Base-by-base conservation (phyloP, 2,329 filamentous ascomycete species). In the Colletotrichum horii region DNA sequence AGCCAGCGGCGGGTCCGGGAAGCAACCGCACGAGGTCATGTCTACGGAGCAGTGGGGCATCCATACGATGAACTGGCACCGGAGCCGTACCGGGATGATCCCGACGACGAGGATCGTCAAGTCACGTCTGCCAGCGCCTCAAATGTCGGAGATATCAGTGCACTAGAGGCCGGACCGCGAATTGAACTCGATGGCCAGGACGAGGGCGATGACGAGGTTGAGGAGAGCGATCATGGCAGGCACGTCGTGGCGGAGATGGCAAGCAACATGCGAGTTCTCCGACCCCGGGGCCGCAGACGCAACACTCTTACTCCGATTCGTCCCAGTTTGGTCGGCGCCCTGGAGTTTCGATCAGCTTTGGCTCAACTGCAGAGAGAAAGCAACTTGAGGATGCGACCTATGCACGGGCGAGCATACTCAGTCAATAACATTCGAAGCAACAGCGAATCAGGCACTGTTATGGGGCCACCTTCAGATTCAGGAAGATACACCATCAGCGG, bases 321-420 rank as follows among this genome's bases (percentile, higher is more conserved):
- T 58, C 96, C 97, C 2, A 98, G 97, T 87, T 87, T 99, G 62
- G 94, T 99, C 5, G 97, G 97, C 58, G 97, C 95, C 11, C 88
- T 99, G 73, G 97, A 99, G 84, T 99, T 99, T 80, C 91, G 96
- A 79, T 96, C 96, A 4, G 94, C 98, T 4, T 87, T 99, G 61
- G 94, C 95, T n/a, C 96, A 96, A 4, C 86, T 99, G 72, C 93
- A 97, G 80, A 94, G 93, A 78, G 94, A 95, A 71, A 92, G 94
- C 80, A 97, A 95, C 78, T 91, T 94, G 30, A 92, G 93, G 79
- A 90, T 94, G 22, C 91, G 92, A 58, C 91, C 93, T 3, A 92
- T 98, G 76, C 89, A 92, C 78, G 85, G 92, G 28, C 90, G 94
- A 75, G 91, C 93, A 79, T 83, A 85, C 55, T 87, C 87, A 0